Conservation (phyloP, 805 yeast species). For the Blastobotrys peoriensis region DNA sequence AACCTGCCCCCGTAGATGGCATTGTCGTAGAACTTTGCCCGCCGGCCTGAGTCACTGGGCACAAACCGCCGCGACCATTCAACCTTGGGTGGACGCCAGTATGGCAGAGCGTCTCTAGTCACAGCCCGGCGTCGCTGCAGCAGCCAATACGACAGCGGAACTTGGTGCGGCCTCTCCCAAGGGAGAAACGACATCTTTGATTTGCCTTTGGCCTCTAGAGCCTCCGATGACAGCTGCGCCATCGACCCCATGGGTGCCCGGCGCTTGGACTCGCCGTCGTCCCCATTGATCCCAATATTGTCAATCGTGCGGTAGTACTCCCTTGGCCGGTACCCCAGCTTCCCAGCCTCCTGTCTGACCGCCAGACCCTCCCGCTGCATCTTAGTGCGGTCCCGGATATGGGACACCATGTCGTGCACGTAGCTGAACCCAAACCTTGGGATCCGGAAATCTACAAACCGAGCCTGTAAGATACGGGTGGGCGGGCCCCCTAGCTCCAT, state of each 20-base stretch:
- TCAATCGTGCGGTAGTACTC: slow-evolving; percentile 1
- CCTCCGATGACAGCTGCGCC: slow-evolving; percentile 10
- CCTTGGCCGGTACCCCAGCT: not conserved
- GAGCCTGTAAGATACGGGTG: not conserved
- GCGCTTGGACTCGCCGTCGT: slow-evolving; percentile 6
- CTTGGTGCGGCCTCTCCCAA: slow-evolving; percentile 4
- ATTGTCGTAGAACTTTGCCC: slow-evolving; percentile 7
- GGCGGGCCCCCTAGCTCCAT: slow-evolving; percentile 1
- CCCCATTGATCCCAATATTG: slow-evolving; percentile 5
- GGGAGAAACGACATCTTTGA: not conserved
- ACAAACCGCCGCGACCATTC: slow-evolving; percentile 8
- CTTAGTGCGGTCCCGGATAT: not conserved
- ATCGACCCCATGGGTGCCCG: slow-evolving; percentile 1
- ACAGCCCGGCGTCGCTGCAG: slow-evolving; percentile 12
- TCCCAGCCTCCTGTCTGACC: not conserved
- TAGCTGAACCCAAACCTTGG: not conserved
- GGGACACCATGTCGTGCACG: not conserved
- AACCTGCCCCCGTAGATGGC: slow-evolving; percentile 27
- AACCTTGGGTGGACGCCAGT: slow-evolving; percentile 10
- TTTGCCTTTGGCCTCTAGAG: not conserved
- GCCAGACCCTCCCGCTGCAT: not conserved
- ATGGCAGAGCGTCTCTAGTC: slow-evolving; percentile 2
- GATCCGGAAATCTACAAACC: not conserved
- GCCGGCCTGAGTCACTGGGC: slow-evolving; percentile 13
- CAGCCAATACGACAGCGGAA: slow-evolving; percentile 7